Evolutionary conservation across 768 basidiomycete species (phyloP).

Genomic region (Clitopilus hobsonii): DNA sequence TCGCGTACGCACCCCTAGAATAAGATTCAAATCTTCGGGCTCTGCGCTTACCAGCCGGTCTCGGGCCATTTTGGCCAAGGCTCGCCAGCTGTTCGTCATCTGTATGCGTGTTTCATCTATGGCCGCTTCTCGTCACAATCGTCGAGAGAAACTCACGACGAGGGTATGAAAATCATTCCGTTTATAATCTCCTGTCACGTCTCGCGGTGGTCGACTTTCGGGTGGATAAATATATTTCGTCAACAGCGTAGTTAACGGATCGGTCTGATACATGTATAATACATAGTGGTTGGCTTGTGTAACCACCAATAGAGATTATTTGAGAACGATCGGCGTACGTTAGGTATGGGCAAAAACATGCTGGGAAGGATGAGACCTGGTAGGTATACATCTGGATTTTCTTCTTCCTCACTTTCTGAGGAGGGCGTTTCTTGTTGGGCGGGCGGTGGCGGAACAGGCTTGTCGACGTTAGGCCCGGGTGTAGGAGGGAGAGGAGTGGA

Average conservation of each 20-base stretch:
- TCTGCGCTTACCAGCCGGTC: conserved; percentile 69
- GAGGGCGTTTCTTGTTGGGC: conserved; percentile 15
- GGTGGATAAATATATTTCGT: conserved; percentile 80
- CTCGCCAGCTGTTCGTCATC: conserved; percentile 89
- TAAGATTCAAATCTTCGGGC: conserved; percentile 59
- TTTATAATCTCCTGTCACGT: conserved; percentile 71
- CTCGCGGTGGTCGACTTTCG: conserved; percentile 70
- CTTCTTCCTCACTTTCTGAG: conserved; percentile 44
- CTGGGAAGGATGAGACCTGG: conserved; percentile 68
- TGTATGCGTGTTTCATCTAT: conserved; percentile 21
- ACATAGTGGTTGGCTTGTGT: conserved; percentile 39
- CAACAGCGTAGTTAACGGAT: conserved; percentile 75
- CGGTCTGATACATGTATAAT: conserved; percentile 61
- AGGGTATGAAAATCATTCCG: conserved; percentile 70
- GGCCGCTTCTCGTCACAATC: conserved; percentile 14
- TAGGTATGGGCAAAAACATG: conserved; percentile 87
- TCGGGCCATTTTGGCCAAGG: conserved; percentile 78
- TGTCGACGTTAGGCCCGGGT: conserved; percentile 47
- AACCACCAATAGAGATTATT: conserved; percentile 61
- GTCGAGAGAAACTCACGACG: conserved; percentile 53
- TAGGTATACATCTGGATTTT: conserved; percentile 55
- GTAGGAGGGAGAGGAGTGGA: conserved; percentile 23
- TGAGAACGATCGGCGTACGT: conserved; percentile 63
- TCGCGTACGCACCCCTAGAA: conserved; percentile 58
- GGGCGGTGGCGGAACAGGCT: conserved; percentile 51